Base-by-base conservation (phyloP, 2,329 filamentous ascomycete species). In the Dothistroma septosporum region DNA sequence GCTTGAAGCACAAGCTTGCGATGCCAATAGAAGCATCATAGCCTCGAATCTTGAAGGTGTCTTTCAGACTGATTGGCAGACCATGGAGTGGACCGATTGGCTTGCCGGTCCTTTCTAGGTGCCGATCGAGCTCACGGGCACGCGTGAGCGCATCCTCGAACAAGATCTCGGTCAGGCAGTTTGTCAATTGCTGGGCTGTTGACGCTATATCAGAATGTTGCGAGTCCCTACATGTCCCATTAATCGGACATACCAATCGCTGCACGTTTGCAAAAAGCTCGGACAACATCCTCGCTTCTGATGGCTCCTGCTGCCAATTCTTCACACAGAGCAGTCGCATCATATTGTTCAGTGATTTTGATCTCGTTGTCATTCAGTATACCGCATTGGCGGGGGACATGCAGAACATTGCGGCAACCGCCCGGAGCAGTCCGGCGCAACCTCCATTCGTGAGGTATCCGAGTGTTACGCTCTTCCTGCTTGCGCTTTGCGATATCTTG, bases 291-390 rank as follows among this genome's bases (percentile, higher is more conserved):
- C 55, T 65, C 59, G 37, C 58, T 61, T 12, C 55, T 61, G 31
- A 64, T 35, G 8, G 28, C 47, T 14, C 72, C 71, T 5, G 61
- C 68, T 22, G 71, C 65, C 16, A 80, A 73, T 5, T 71, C 73
- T 22, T 72, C 65, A 1, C 75, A 70, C 52, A 80, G 64, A 14
- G 66, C 70, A 5, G 75, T 75, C 9, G 78, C 79, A 69, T 84
- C 79, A 63, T 80, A 81, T 0, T 76, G 67, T 64, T 85, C 83
- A 0, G 84, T 87, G 53, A 87, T 84, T 0, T 74, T 70, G 21
- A 86, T 69, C 62, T 87, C 83, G 5, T 76, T 69, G 0, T 71
- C n/a, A 1, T 70, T 79, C 24, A 87, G 73, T 6, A 87, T 69
- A 0, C 82, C 82, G 65, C 82, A 82, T 54, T 75, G 74, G n/a